Base-by-base conservation (phyloP, 2,329 filamentous ascomycete species). In the Fusarium secorum region DNA sequence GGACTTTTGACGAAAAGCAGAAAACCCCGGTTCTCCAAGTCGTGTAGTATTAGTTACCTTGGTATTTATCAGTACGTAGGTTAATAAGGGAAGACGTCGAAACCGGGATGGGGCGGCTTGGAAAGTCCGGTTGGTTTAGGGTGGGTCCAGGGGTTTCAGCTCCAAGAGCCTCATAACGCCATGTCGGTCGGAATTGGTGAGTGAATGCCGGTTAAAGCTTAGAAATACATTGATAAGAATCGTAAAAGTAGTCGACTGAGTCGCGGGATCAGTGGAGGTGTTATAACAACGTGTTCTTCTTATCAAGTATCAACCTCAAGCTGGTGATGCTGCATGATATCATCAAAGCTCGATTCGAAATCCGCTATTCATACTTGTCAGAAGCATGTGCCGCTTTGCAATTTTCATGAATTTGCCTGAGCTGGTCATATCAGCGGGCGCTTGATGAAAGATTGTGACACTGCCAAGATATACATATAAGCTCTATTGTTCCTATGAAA, bases 1-100 rank as follows among this genome's bases (percentile, higher is more conserved):
- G 72, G 75, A 77, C 63, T 76, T 73, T 76, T 63, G 32, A 28
- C 48, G 13, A 38, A 38, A 39, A 45, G 38, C 32, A 52, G 24
- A 26, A 64, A 33, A 67, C 42, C 48, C 42, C 24, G 35, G 38
- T 39, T 52, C 35, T 38, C 58, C 39, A 45, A 45, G 33, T 39
- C 7, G 30, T n/a, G 18, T 49, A 18, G 35, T 51, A 41, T 67
- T 63, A 46, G 20, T 53, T 53, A 33, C 8, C 32, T 33, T 35
- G 58, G 26, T 64, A 33, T 33, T 45, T 55, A 55, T 33, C 22
- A 46, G 30, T 26, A 13, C 13, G n/a, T 38, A 14, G 20, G 22
- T 44, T 24, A 44, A 26, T 32, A 26, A 44, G 51, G 36, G 57
- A 56, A 42, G 62, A 64, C 45, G 57, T 67, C 49, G 39, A 62